Evolutionary conservation across 306 rosid genomes (phyloP), one percentile per base, ranked within the genome.

Genomic region (Lotus japonicus): DNA sequence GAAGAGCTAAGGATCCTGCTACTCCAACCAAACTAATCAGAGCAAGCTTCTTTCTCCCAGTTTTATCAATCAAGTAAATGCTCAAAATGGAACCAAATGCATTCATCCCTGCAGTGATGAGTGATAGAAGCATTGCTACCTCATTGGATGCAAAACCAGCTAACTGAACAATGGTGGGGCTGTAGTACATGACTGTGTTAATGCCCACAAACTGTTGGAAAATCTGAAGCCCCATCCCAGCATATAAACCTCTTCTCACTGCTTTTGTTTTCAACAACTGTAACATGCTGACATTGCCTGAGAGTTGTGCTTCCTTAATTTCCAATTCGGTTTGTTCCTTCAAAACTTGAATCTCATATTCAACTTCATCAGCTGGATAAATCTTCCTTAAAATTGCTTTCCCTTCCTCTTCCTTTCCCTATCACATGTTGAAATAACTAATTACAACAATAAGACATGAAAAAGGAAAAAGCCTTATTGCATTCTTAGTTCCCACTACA

Each of bases 171-270:
- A 85, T 82, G 36, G 87, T 68, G 38, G 85, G 85, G 57, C 87
- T 82, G 73, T 80, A 85, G 60, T 85, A 77, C 87, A 82, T 80
- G 0, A 85, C 87, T 0, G 83, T 80, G 45, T 85, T 85, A 36
- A 85, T 85, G 4, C 87, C 89, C 38, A 85, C 87, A 72, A 80
- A 85, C 4, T 85, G 87, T 45, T 85, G 90, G 80, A 82, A 82
- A 0, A 82, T 63, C 63, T 58, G 84, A 5, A 85, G 87, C 0
- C 90, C 90, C 64, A 85, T 72, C 15, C 87, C 90, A 0, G 84
- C 85, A 60, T 68, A 26, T 3, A 85, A 62, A 6, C 77, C 90
- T 64, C 84, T 77, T 35, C 88, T 84, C 26, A 82, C 82, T 14
- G 80, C 45, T 23, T 9, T 73, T 1, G 77, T 82, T 63, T 71